These are phyloP conservation scores for Osmanthus fragrans DNA, from an alignment of 257 asterid genomes.

Conservation along the genomic window DNA sequence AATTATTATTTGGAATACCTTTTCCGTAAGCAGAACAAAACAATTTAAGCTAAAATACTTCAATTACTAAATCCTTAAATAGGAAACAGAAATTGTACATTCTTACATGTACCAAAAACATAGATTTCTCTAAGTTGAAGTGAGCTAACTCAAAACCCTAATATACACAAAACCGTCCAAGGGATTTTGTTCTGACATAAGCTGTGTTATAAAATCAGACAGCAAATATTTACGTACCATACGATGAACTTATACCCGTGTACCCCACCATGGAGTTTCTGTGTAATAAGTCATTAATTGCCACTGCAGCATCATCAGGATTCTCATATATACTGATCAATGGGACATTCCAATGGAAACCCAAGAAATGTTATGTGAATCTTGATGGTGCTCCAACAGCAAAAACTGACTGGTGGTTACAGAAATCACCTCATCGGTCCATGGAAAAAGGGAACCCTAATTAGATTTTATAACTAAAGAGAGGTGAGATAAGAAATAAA, in stretches of 20 bases:
- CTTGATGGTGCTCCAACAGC: conserved; percentile 75
- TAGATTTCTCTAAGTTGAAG: neutral
- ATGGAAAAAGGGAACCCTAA: conserved; percentile 29
- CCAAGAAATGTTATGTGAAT: conserved; percentile 50
- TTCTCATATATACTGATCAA: conserved; percentile 38
- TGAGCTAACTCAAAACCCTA: neutral
- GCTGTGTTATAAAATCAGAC: neutral
- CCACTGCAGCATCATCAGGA: conserved; percentile 92
- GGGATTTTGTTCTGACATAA: neutral
- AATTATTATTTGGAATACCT: too few species aligned
- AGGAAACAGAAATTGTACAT: neutral
- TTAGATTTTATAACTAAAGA: conserved; percentile 13
- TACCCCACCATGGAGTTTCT: neutral
- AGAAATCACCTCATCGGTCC: neutral
- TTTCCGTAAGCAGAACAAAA: too few species aligned
- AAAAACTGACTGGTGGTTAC: conserved; percentile 37
- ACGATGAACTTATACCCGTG: neutral
- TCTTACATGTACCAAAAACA: neutral
- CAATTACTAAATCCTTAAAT: too few species aligned
- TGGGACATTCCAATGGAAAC: conserved; percentile 23
- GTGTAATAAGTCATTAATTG: conserved; percentile 41
- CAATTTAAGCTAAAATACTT: too few species aligned
- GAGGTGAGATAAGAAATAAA: conserved; percentile 4
- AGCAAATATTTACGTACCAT: too few species aligned
- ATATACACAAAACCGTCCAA: neutral